A percentile compares a stretch with the other conserved stretches of the same genome.
Evolutionary conservation across 1,284 basidiomycete genomes (phyloP).

Genomic region (Cutaneotrichosporon cyanovorans): DNA sequence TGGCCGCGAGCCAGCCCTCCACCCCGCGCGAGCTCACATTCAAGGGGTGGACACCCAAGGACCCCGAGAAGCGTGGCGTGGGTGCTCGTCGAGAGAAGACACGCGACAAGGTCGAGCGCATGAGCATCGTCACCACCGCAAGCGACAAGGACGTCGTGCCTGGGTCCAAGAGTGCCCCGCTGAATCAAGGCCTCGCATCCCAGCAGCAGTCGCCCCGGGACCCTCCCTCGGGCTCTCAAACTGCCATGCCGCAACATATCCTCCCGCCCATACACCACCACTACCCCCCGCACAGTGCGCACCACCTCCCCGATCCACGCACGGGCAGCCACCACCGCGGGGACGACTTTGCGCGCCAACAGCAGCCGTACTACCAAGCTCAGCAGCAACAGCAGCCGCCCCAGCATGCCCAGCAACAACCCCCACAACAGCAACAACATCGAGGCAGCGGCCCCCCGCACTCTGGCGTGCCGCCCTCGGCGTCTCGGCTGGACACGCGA

Average conservation of each 20-base stretch:
- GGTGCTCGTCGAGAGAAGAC: slow-evolving; percentile 40
- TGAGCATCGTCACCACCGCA: slow-evolving; percentile 35
- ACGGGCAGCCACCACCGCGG: slow-evolving; percentile 24
- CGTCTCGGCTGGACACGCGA: neutral
- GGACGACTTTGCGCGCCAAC: slow-evolving; percentile 33
- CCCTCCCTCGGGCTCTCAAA: slow-evolving; percentile 33
- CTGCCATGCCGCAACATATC: slow-evolving; percentile 30
- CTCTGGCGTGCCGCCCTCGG: slow-evolving; percentile 4
- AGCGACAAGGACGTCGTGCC: slow-evolving; percentile 34
- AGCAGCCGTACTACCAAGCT: slow-evolving; percentile 21
- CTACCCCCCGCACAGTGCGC: slow-evolving; percentile 13
- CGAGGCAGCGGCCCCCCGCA: neutral
- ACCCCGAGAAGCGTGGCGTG: slow-evolving; percentile 27
- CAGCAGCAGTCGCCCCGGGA: slow-evolving; percentile 38
- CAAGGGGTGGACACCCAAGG: slow-evolving; percentile 41
- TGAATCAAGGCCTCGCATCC: slow-evolving; percentile 33
- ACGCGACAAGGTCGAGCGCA: slow-evolving; percentile 38
- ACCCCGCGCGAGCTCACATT: slow-evolving; percentile 40
- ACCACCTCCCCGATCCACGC: slow-evolving; percentile 29
- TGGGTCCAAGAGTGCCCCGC: slow-evolving; percentile 40
- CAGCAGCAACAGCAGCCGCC: slow-evolving; percentile 3
- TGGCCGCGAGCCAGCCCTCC: slow-evolving; percentile 27
- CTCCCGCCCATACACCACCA: slow-evolving; percentile 24
- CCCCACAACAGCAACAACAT: too few relatives aligned
- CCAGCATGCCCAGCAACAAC: neutral